Percentiles rank a stretch among this genome's conserved stretches.
Conservation (phyloP, 805 yeast species). For the Tetrapisispora taiwanensis region DNA sequence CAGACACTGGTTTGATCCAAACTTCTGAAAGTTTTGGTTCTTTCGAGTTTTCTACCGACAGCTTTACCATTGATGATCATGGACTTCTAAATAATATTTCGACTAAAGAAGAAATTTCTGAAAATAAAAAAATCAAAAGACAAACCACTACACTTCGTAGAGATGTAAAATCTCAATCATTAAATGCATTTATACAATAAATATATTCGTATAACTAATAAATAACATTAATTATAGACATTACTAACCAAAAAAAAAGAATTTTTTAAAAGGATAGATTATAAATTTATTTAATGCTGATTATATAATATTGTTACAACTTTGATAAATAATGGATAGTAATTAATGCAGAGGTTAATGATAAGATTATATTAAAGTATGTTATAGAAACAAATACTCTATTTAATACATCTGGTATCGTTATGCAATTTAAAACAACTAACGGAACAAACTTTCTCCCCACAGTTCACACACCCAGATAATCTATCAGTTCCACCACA, state of each 20-base stretch:
- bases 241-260: too few species aligned
- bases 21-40: constrained; percentile 2
- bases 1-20: background rate
- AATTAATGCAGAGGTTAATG: too few species aligned
- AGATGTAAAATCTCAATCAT: constrained; percentile 1
- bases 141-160: background rate
- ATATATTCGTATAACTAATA: background rate
- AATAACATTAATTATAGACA: background rate
- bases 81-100: background rate
- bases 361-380: too few species aligned
- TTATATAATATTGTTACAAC: too few species aligned
- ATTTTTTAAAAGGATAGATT: too few species aligned
- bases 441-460: constrained; percentile 26
- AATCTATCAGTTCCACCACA: constrained; percentile 28
- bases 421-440: constrained; percentile 26
- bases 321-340: too few species aligned
- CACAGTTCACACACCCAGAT: constrained; percentile 27
- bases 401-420: constrained; percentile 26
- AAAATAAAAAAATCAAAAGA: background rate
- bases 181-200: constrained; percentile 1
- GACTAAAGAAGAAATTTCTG: background rate
- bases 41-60: background rate
- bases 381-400: background rate
- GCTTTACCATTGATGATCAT: background rate
- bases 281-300: too few species aligned